Conservation (phyloP, 371 early-diverging fungal genomes). For the Mucor mucedo region DNA sequence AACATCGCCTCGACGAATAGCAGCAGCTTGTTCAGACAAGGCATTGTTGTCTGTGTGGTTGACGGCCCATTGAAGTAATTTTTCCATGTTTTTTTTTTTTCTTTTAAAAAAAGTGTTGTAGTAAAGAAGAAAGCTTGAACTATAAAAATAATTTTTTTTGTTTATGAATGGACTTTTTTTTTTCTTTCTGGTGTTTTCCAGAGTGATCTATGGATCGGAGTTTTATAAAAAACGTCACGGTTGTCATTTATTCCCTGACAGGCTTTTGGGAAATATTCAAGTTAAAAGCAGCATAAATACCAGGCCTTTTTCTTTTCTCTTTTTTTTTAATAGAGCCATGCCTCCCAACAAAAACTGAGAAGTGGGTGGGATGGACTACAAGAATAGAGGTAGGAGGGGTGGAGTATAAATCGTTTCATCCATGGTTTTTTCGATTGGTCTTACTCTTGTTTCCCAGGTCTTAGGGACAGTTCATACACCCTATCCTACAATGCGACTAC, state of each 20-base stretch:
- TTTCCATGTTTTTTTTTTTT: conserved; percentile 55
- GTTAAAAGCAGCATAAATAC: neutral
- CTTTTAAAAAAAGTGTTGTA: neutral
- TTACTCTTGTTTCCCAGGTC: too few relatives aligned
- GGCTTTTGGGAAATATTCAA: neutral
- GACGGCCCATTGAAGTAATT: conserved; percentile 89
- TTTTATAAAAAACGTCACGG: neutral
- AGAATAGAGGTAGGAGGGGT: too few relatives aligned
- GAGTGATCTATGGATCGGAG: conserved; percentile 10
- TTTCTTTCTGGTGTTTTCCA: conserved; percentile 24
- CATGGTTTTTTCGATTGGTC: too few relatives aligned
- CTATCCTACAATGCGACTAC: too few relatives aligned
- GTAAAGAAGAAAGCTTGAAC: neutral
- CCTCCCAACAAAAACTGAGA: too few relatives aligned
- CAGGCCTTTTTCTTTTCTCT: neutral
- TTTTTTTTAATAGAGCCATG: neutral
- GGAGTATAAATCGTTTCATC: too few relatives aligned
- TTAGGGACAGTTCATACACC: too few relatives aligned
- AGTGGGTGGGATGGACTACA: too few relatives aligned
- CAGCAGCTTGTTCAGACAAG: conserved; percentile 70
- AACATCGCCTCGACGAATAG: conserved; percentile 45
- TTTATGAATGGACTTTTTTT: conserved; percentile 1
- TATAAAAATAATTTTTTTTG: conserved; percentile 6
- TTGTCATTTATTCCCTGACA: too few relatives aligned
- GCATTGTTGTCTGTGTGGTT: conserved; percentile 73